These are phyloP conservation scores for Austroboletus rostrupii DNA, from an alignment of 1,284 basidiomycete species.

Conservation along the genomic window DNA sequence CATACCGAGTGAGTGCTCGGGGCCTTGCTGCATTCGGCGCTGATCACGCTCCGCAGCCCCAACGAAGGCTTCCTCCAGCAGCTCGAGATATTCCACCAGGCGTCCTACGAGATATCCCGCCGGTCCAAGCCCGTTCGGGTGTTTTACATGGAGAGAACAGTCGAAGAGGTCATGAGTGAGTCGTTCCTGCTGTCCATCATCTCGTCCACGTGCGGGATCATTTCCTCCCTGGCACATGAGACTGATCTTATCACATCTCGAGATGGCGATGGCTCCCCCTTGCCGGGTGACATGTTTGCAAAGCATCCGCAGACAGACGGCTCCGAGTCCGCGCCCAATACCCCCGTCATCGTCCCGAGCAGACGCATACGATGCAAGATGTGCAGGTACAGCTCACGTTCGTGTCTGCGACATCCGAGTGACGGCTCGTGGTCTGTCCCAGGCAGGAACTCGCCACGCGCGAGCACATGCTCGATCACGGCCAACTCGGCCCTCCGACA, in stretches of 20 bases:
- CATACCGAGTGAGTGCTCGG: slow-evolving; percentile 56
- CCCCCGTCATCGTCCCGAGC: slow-evolving; percentile 47
- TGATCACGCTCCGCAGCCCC: slow-evolving; percentile 47
- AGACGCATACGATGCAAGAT: slow-evolving; percentile 85
- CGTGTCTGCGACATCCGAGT: not conserved
- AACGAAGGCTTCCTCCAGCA: slow-evolving; percentile 77
- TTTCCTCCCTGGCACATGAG: not conserved
- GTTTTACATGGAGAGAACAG: slow-evolving; percentile 77
- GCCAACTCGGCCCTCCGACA: slow-evolving; percentile 66
- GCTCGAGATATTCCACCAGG: slow-evolving; percentile 72
- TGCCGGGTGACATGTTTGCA: slow-evolving; percentile 69
- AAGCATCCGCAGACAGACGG: slow-evolving; percentile 61
- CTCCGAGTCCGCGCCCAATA: slow-evolving; percentile 55
- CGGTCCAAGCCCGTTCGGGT: slow-evolving; percentile 69
- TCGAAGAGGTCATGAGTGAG: slow-evolving; percentile 75
- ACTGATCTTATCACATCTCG: slow-evolving; percentile 14
- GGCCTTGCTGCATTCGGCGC: not conserved
- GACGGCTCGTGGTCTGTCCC: not conserved
- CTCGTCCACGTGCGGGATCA: slow-evolving; percentile 1
- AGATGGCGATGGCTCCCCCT: slow-evolving; percentile 70
- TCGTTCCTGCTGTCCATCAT: slow-evolving; percentile 6
- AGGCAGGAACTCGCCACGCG: slow-evolving; percentile 83
- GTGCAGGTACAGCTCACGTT: slow-evolving; percentile 57
- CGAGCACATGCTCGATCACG: slow-evolving; percentile 91
- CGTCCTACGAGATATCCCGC: slow-evolving; percentile 65